Evolutionary conservation across 345 rosid species (phyloP).

Genomic region (Eucalyptus marginata): DNA sequence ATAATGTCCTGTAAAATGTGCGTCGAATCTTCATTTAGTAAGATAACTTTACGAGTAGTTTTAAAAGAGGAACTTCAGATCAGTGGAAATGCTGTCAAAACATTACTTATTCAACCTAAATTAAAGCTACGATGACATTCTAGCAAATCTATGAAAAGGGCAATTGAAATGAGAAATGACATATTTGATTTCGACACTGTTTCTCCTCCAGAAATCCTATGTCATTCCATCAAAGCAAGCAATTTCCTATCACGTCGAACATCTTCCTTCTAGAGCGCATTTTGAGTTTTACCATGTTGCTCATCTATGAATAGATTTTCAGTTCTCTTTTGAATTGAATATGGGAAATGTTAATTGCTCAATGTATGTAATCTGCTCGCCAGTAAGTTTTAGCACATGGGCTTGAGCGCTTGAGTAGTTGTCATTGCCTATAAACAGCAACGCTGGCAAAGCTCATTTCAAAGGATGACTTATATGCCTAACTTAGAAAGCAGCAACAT

Average conservation of each 20-base stretch:
- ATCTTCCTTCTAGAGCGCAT: background rate
- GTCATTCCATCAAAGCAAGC: background rate
- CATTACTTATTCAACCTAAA: background rate
- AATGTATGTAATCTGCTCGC: background rate
- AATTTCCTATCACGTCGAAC: background rate
- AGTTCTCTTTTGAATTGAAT: background rate
- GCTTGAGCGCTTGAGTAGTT: background rate
- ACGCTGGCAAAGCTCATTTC: background rate
- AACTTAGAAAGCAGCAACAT: background rate
- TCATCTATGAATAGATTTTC: background rate
- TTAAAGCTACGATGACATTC: background rate
- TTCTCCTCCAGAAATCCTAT: background rate
- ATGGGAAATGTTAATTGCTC: background rate
- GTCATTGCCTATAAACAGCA: background rate
- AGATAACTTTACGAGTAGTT: background rate
- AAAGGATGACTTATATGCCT: background rate
- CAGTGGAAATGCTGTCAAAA: background rate
- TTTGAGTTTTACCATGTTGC: background rate
- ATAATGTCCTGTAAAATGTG: background rate
- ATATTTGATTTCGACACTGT: background rate
- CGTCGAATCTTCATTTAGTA: background rate
- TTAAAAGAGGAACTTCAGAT: background rate
- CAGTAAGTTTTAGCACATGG: background rate
- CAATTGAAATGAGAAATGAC: background rate
- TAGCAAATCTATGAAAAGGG: background rate